A percentile compares a stretch with the other conserved stretches of the same genome.
These are phyloP conservation scores for Lycium barbarum DNA, from an alignment of 257 asterid species.

Conservation along the genomic window DNA sequence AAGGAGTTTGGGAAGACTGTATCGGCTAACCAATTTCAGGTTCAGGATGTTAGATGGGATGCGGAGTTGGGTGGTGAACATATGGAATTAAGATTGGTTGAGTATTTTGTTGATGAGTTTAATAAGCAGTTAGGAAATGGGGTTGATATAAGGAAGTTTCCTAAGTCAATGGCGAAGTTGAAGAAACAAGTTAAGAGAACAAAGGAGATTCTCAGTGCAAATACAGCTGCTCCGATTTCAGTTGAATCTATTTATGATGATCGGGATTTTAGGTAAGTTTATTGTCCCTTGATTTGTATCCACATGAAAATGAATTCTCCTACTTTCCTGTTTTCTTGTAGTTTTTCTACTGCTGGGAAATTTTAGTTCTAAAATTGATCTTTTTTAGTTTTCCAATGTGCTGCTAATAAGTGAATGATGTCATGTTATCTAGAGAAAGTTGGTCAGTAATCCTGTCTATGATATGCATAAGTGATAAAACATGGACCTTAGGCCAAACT, in stretches of 20 bases:
- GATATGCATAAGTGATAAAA: neutral
- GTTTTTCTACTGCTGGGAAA: neutral
- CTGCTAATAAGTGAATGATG: neutral
- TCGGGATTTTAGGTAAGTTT: conserved; percentile 85
- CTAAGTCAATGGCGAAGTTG: conserved; percentile 96
- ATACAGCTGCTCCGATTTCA: conserved; percentile 88
- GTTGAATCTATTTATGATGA: conserved; percentile 93
- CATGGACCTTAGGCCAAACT: no score
- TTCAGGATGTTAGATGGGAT: conserved; percentile 96
- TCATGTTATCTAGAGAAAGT: neutral
- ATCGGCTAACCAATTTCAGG: conserved; percentile 92
- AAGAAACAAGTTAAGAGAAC: conserved; percentile 99
- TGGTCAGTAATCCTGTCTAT: conserved; percentile 4
- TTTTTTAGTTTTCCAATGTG: neutral
- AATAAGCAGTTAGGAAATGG: conserved; percentile 87
- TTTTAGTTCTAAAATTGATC: conserved; percentile 3
- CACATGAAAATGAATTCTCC: neutral
- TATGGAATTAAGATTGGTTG: conserved; percentile 92
- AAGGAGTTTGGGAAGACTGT: conserved; percentile 88
- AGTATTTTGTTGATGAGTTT: conserved; percentile 89
- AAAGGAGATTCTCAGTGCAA: conserved; percentile 96
- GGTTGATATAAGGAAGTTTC: conserved; percentile 76
- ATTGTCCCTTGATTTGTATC: conserved; percentile 20
- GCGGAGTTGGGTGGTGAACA: conserved; percentile 94
- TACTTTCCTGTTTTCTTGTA: conserved; percentile 5